Evolutionary conservation across 176 grass and related monocot genomes (phyloP).

Genomic region (Calamus simplicifolius): DNA sequence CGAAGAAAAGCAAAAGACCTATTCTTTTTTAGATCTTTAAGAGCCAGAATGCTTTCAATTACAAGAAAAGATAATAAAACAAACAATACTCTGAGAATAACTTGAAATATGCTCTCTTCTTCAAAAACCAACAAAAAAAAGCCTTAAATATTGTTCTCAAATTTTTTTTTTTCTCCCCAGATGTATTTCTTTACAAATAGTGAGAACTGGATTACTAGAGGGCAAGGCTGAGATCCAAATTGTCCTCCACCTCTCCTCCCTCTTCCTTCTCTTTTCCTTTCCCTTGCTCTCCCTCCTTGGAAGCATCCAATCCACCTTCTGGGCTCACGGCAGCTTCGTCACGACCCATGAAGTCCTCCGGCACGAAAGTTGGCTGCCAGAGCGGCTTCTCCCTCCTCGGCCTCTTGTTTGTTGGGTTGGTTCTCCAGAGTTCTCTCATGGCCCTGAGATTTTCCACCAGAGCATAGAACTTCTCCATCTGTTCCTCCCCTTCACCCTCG

Average conservation of each 20-base stretch:
- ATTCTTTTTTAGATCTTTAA: too few species aligned
- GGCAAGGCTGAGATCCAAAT: background rate
- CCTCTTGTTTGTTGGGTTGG: background rate
- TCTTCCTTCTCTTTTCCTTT: background rate
- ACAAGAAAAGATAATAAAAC: too few species aligned
- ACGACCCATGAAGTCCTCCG: background rate
- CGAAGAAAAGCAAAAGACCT: too few species aligned
- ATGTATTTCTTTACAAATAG: too few species aligned
- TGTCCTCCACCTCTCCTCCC: background rate
- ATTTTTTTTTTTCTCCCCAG: too few species aligned
- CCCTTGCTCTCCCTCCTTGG: background rate
- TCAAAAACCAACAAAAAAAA: too few species aligned
- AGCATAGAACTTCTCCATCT: slow-evolving; percentile 1
- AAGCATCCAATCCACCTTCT: background rate
- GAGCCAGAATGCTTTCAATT: too few species aligned
- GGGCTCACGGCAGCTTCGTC: background rate
- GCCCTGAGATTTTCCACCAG: background rate
- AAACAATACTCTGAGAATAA: too few species aligned
- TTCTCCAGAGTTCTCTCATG: background rate
- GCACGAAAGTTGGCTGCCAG: background rate
- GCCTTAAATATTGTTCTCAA: too few species aligned
- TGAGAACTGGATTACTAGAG: background rate
- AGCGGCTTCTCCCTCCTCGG: background rate
- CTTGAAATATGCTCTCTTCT: too few species aligned
- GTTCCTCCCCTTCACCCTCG: background rate